These are phyloP conservation scores for Pseudoneurospora amorphoporcata DNA, from an alignment of 495 filamentous ascomycete genomes.

Conservation along the genomic window DNA sequence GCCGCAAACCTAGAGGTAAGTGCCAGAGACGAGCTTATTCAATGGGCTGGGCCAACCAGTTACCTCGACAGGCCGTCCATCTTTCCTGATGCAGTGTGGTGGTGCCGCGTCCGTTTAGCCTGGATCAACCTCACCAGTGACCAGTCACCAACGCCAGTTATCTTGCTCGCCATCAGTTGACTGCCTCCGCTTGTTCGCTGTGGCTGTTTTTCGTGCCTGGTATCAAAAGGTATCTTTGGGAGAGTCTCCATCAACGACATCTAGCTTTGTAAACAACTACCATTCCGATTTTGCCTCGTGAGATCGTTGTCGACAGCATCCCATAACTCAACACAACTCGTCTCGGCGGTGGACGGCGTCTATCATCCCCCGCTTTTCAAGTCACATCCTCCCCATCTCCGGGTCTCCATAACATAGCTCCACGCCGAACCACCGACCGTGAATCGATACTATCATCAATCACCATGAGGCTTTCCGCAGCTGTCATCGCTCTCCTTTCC, in stretches of 20 bases:
- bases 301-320: neutral
- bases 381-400: neutral
- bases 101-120: neutral
- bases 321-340: neutral
- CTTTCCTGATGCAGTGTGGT: neutral
- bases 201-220: neutral
- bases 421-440: neutral
- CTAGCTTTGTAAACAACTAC: neutral
- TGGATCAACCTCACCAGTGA: neutral
- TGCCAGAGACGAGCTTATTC: neutral
- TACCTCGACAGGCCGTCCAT: neutral
- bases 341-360: neutral
- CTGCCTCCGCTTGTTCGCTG: neutral
- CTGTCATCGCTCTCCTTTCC: conserved; percentile 29
- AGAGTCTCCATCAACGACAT: neutral
- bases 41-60: neutral
- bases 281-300: neutral
- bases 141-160: neutral
- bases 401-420: neutral
- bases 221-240: neutral
- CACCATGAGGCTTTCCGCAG: conserved; percentile 34
- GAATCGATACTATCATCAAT: neutral
- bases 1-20: neutral
- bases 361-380: neutral
- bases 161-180: neutral